Base-by-base conservation (phyloP, 2,329 filamentous ascomycete species). In the Neonectria faginata region DNA sequence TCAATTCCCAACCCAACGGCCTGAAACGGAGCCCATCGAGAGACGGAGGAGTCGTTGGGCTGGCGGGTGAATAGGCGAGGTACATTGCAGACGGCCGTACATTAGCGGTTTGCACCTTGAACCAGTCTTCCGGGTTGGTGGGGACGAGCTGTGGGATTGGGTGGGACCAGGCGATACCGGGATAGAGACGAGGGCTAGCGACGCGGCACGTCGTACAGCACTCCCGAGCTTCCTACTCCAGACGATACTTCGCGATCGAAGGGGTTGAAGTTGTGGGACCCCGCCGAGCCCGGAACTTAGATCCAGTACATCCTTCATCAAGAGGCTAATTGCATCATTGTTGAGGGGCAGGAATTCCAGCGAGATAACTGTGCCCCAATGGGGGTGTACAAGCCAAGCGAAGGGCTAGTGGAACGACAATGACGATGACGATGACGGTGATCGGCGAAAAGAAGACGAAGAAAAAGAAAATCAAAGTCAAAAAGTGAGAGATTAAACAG, bases 121-220 rank as follows among this genome's bases (percentile, higher is more conserved):
- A 70, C 71, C 71, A 62, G 65, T 66, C 64, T 54, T 59, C 51
- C 58, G 69, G 70, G 69, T 63, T 69, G 44, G 71, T 72, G 71
- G 71, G 41, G 70, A 65, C 62, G 44, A 62, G 22, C 52, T 50
- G 66, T 67, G 62, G 68, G 65, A 73, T 67, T 47, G 39, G 47
- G 70, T 72, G 70, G 69, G 60, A 72, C 70, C 36, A 27, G 47
- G 12, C 39, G 57, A 44, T 58, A 54, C 55, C 36, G 25, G 63
- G 50, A 68, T 63, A 56, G 36, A 33, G 27, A 56, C 36, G 36
- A 55, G 51, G 50, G 67, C 53, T 56, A 70, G 62, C 58, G 65
- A 70, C 66, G 64, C 53, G 57, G 60, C 60, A 60, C 29, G 44
- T 65, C 65, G 48, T 57, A 59, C 56, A 57, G 54, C 20, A 39